Evolutionary conservation across 2,329 filamentous ascomycete genomes (phyloP).

Genomic region (Madurella mycetomatis): DNA sequence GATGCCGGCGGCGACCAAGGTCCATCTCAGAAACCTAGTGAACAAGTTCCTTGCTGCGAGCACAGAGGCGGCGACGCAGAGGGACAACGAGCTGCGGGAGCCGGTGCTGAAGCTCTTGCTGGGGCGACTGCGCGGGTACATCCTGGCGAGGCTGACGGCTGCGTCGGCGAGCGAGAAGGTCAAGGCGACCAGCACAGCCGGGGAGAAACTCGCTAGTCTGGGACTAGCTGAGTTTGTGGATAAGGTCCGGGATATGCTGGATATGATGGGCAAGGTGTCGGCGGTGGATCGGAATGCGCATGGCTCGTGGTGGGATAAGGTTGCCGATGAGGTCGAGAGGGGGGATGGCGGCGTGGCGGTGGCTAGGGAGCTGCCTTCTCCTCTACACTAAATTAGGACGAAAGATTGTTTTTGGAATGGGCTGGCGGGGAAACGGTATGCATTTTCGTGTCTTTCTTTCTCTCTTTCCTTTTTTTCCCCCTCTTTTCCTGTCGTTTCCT

Average conservation of each 20-base stretch:
- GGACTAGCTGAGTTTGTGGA: conserved; percentile 71
- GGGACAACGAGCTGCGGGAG: conserved; percentile 43
- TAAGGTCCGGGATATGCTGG: conserved; percentile 64
- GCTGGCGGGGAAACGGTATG: not conserved
- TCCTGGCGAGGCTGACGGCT: conserved; percentile 60
- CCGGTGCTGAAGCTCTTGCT: conserved; percentile 63
- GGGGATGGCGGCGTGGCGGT: conserved; percentile 27
- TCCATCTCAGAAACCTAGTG: conserved; percentile 54
- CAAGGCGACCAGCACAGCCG: conserved; percentile 62
- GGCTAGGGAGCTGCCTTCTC: no score
- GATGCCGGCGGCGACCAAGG: conserved; percentile 61
- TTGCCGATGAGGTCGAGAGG: conserved; percentile 53
- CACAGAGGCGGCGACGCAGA: conserved; percentile 40
- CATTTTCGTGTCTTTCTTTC: not conserved
- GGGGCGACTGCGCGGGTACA: conserved; percentile 61
- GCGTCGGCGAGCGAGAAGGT: conserved; percentile 66
- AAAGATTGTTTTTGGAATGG: not conserved
- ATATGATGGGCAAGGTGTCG: conserved; percentile 61
- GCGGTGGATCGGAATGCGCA: conserved; percentile 65
- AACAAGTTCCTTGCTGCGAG: conserved; percentile 51
- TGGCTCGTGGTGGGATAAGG: conserved; percentile 64
- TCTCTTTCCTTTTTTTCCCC: not conserved
- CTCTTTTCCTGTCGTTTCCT: not conserved
- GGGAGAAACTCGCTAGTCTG: conserved; percentile 63
- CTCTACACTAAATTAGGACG: no score